Conservation (phyloP, 2,329 filamentous ascomycete species). For the Colletotrichum horii region DNA sequence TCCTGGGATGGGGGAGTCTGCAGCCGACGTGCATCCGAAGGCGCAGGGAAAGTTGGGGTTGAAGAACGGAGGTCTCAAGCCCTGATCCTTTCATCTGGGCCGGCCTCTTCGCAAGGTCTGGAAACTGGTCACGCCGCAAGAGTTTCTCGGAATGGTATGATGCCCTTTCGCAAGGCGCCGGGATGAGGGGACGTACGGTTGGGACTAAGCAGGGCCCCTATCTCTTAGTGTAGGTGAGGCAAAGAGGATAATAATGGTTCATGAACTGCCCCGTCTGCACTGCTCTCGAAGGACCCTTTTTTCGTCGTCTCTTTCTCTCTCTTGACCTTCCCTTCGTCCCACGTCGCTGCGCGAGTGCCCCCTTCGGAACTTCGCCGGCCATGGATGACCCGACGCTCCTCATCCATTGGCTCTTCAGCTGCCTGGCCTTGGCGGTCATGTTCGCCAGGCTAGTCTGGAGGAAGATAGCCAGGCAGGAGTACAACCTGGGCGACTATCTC, state of each 20-base stretch:
- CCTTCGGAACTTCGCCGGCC: conserved; percentile 9
- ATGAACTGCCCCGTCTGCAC: not conserved
- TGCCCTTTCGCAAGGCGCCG: not conserved
- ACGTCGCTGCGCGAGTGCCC: not conserved
- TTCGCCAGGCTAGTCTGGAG: conserved; percentile 22
- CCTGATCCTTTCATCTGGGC: conserved; percentile 8
- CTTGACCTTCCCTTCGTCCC: not conserved
- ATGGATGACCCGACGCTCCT: conserved; percentile 24
- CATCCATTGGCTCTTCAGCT: conserved; percentile 30
- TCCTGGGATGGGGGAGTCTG: not conserved
- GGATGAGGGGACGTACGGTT: not conserved
- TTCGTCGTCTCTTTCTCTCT: not conserved
- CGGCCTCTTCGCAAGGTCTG: not conserved
- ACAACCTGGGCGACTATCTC: conserved; percentile 26
- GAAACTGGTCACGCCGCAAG: not conserved
- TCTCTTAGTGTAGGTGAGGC: not conserved
- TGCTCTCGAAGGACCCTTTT: not conserved
- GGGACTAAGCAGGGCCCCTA: conserved; percentile 2
- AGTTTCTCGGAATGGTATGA: not conserved
- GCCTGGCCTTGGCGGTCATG: conserved; percentile 27
- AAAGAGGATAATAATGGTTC: conserved; percentile 16
- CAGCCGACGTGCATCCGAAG: not conserved
- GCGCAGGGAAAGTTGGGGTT: conserved; percentile 2
- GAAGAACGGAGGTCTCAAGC: conserved; percentile 5
- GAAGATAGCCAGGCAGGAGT: conserved; percentile 23